These are phyloP conservation scores for Coemansia biformis DNA, from an alignment of 192 early-diverging fungal genomes.

Conservation along the genomic window DNA sequence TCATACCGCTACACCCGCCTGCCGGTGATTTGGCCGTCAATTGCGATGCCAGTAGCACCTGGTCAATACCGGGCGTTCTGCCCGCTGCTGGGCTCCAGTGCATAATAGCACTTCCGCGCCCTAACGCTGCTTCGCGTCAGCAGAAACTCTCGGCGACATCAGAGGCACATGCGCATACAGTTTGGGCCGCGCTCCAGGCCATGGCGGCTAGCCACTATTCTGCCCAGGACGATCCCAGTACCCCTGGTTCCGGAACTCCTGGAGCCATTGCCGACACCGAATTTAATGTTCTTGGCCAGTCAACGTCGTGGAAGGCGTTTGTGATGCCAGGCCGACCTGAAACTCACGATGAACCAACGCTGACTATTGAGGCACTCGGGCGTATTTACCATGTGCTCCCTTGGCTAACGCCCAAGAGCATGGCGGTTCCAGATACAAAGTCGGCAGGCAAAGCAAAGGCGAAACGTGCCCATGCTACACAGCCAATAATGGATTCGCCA, in stretches of 20 bases:
- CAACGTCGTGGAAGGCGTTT: constrained; percentile 11
- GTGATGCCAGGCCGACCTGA: constrained; percentile 21
- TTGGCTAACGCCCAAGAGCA: constrained; percentile 3
- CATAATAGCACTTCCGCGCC: constrained; percentile 16
- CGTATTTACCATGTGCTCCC: constrained; percentile 16
- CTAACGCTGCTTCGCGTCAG: background rate
- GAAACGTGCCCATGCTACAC: no score
- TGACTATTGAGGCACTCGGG: constrained; percentile 15
- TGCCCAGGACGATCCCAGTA: no score
- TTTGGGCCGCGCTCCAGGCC: constrained; percentile 9
- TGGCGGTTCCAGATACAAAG: constrained; percentile 1
- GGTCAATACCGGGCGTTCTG: constrained; percentile 1
- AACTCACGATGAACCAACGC: constrained; percentile 13
- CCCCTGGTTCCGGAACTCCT: no score
- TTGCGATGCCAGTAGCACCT: background rate
- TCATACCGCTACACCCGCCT: constrained; percentile 3
- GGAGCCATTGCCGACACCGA: no score
- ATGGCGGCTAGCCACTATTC: no score
- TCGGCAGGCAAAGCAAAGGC: background rate
- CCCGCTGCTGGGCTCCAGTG: constrained; percentile 36
- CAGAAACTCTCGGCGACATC: constrained; percentile 11
- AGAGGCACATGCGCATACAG: constrained; percentile 14
- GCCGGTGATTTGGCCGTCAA: no score
- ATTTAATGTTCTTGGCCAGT: constrained; percentile 18
- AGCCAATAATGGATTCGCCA: no score